These are phyloP conservation scores for Phaeoacremonium minimum DNA, from an alignment of 2,329 filamentous ascomycete genomes.

Conservation along the genomic window DNA sequence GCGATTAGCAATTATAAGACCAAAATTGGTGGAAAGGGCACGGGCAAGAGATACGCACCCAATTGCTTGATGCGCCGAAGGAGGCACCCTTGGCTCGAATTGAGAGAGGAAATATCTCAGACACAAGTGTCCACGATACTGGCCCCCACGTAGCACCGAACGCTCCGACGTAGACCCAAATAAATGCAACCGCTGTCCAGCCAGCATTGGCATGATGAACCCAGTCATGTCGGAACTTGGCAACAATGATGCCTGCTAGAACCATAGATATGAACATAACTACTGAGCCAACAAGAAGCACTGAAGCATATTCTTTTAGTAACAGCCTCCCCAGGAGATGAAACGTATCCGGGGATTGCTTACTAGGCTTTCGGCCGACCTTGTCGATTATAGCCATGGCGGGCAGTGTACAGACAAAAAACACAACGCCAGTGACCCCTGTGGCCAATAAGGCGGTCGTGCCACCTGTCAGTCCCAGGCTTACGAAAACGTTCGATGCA, in stretches of 20 bases:
- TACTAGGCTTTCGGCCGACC: not conserved
- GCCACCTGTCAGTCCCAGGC: constrained; percentile 13
- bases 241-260: constrained; percentile 33
- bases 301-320: too few species aligned
- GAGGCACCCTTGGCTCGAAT: constrained; percentile 33
- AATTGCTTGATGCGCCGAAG: constrained; percentile 36
- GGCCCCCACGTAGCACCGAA: constrained; percentile 26
- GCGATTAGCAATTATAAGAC: constrained; percentile 1
- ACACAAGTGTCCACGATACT: constrained; percentile 26
- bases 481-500: constrained; percentile 9
- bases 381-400: constrained; percentile 3
- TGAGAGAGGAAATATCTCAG: constrained; percentile 32
- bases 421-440: constrained; percentile 25
- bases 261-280: constrained; percentile 33
- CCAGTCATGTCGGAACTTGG: constrained; percentile 31
- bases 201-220: constrained; percentile 25
- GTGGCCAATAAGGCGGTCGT: constrained; percentile 25
- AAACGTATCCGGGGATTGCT: constrained; percentile 9
- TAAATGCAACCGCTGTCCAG: constrained; percentile 30
- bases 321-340: too few species aligned
- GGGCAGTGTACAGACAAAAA: constrained; percentile 21
- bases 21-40: constrained; percentile 1
- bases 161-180: constrained; percentile 21
- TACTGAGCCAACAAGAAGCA: constrained; percentile 28
- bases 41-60: constrained; percentile 17